A percentile compares a stretch with the other conserved stretches of the same genome.
phyloP scores from a whole-genome alignment of 768 basidiomycete genomes.

The Russula griseocarnosa region DNA sequence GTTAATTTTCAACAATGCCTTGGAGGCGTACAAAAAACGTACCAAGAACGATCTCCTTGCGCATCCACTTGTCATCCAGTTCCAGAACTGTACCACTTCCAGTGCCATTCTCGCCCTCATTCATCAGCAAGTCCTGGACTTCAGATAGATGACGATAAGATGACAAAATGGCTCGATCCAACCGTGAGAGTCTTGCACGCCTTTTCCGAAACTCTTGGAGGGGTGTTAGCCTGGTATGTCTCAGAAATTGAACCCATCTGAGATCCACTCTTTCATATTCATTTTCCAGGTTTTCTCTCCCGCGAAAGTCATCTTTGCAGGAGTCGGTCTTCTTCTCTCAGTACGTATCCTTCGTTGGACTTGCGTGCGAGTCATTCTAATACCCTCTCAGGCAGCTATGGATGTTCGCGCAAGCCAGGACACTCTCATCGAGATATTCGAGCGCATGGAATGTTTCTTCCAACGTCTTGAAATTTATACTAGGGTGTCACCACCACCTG shows the following conservation, averaged over 20 bases:
- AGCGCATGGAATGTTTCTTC: not conserved
- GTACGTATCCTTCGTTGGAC: not conserved
- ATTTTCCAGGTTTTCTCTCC: not conserved
- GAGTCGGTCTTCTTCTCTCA: not conserved
- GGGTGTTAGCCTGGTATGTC: not conserved
- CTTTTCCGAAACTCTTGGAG: not conserved
- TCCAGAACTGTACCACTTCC: not conserved
- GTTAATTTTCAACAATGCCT: not conserved
- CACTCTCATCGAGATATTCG: not conserved
- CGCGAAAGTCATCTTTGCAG: not conserved
- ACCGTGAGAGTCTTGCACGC: not conserved
- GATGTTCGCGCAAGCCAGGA: not conserved
- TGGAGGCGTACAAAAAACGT: not conserved
- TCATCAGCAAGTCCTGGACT: not conserved
- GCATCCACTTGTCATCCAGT: not conserved
- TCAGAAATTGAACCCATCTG: not conserved
- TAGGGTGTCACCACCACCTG: too few relatives aligned
- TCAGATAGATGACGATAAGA: not conserved
- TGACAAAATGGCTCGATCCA: not conserved
- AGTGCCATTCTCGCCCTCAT: not conserved
- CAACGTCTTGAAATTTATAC: not conserved
- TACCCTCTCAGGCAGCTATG: not conserved
- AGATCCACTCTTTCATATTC: not conserved
- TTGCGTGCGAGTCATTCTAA: not conserved
- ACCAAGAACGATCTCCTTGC: not conserved